Evolutionary conservation across 2,329 filamentous ascomycete species (phyloP), one percentile per base, ranked within the genome.

Genomic region (Fusarium sp.): DNA sequence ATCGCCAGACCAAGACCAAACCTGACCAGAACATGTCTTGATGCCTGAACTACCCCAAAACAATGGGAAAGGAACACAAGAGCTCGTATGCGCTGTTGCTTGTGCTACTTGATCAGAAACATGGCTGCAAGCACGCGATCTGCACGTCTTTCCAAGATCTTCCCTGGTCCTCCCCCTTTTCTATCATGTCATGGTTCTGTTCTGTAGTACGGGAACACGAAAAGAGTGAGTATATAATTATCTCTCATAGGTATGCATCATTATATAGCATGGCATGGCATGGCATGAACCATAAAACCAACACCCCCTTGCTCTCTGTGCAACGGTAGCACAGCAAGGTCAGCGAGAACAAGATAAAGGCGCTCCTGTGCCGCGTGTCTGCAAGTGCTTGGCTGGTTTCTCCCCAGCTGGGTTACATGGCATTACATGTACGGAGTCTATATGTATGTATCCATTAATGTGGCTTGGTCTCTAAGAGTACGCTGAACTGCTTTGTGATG

Each of bases 61-160:
- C 16, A 30, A 67, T 52, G 22, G 52, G 34, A 56, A 34, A 52
- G 46, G 55, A 56, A 38, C 32, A 72, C 72, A 45, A 57, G 49
- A 61, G 64, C 60, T 74, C 70, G 72, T 74, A 74, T 72, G 69
- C 59, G 69, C 48, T 55, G 66, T 73, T 62, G 44, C 49, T 60
- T 58, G 75, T 77, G 60, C 52, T 30, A 76, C 74, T 57, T 58
- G 70, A 77, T 77, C 76, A 77, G 73, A 77, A 68, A 77, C 70
- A 69, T 59, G 59, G 65, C 72, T 76, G 76, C 75, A 76, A 72
- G 75, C 67, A 76, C 70, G 73, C 74, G 76, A 74, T 72, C 71
- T 71, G 71, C 71, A 64, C 58, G 45, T 63, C 59, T 70, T 67
- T 65, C 51, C 64, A 70, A 75, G 74, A 76, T 76, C 74, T 72